Evolutionary conservation across 768 basidiomycete genomes (phyloP), one percentile per base, ranked within the genome.

Genomic region (Rhizopogon vulgaris): DNA sequence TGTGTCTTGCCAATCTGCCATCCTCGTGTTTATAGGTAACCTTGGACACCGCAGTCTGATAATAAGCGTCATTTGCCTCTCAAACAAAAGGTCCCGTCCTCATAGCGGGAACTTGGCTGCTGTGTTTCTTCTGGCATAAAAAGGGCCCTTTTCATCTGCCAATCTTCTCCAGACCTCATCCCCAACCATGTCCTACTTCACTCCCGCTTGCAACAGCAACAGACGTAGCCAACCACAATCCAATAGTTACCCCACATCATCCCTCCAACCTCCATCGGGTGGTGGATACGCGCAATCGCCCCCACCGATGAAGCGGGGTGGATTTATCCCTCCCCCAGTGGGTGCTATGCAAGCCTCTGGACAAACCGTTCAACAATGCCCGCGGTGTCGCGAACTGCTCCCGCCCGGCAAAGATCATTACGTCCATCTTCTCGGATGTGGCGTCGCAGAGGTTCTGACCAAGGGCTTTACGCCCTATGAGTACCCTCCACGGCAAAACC

Each of bases 381-480:
- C 30, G 36, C 62, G 59, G n/a, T 62, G 61, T n/a, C 27, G 22
- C 24, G 25, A 52, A 3, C n/a, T 14, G 2, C 56, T 56, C 22
- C 4, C 37, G 18, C 54, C 54, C 17, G 57, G 48, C 6, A 22
- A 34, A 24, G 60, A 56, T 8, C 38, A 56, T 3, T 49, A 49
- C 24, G 14, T 12, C n/a, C 57, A 64, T 34, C 38, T 41, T 10
- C 3, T 53, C 12, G 46, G 38, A n/a, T 61, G 62, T 46, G 56
- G 60, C 7, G 54, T 42, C 8, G 49, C 42, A 8, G 47, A 36
- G 25, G 36, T 61, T 2, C 4, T 64, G 30, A 59, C 52, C 1
- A 51, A 49, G 10, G 49, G 53, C n/a, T 48, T 54, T 15, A 53
- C 51, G 1, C 60, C 62, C 4, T 62, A 49, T 38, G n/a, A 53